Base-by-base conservation (phyloP, 768 basidiomycete species). In the Crepidotus variabilis region DNA sequence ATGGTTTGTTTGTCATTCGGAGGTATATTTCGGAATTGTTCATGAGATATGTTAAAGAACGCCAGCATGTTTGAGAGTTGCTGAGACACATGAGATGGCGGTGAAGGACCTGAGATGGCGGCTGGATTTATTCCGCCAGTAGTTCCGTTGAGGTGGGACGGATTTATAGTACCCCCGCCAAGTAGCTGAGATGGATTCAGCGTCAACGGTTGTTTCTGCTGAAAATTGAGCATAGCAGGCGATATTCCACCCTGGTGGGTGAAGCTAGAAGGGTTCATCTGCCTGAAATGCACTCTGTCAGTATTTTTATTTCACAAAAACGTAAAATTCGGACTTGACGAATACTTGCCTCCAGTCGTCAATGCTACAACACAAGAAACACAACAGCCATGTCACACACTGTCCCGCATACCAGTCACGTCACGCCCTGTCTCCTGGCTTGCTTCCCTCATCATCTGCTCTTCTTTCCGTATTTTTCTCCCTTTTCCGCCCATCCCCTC, bases 161-260 rank as follows among this genome's bases (percentile, higher is more conserved):
- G 63, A n/a, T 60, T 63, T 28, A 63, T 54, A 51, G 61, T 67
- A 51, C 55, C 54, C 61, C 46, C 24, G 11, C 49, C 39, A 48
- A 47, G 47, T n/a, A 50, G 54, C 63, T 48, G 39, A 43, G 39
- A 43, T 43, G 39, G 39, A 43, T 43, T 43, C 39, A 43, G 39
- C 60, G 59, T 14, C 64, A 60, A 53, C 50, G 60, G 62, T n/a
- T 59, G 57, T 34, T 64, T 59, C 61, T 74, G 72, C 33, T 67
- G 66, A 28, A 67, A 62, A 52, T 70, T 65, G 32, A 72, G 65
- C 57, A 73, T 66, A 21, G 66, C 70, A 35, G 71, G 71, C 63
- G 67, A 71, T 52, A 74, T 70, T 43, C 64, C 63, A 45, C 58
- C 53, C 43, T 56, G 55, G 33, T 45, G 55, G n/a, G 50, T 18